Conservation (phyloP, 306 rosid genomes). For the Castanea sativa region DNA sequence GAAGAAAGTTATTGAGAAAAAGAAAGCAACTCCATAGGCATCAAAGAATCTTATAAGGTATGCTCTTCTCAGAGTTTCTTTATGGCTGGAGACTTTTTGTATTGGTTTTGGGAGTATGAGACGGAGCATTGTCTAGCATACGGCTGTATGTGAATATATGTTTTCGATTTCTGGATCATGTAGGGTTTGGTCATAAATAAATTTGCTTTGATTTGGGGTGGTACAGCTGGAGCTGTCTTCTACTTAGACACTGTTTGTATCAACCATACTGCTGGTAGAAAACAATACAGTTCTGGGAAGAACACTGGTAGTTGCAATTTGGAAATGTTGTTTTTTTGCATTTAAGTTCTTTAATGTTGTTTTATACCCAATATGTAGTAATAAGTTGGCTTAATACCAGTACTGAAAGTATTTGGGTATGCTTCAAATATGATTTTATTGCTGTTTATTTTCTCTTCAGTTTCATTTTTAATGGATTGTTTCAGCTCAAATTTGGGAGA, state of each 20-base stretch:
- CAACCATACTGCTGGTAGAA: conserved; percentile 5
- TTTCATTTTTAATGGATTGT: not conserved
- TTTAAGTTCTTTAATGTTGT: not conserved
- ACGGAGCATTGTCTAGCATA: conserved; percentile 10
- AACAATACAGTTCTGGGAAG: not conserved
- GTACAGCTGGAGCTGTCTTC: not conserved
- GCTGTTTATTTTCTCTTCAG: not conserved
- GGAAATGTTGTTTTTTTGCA: not conserved
- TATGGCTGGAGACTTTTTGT: not conserved
- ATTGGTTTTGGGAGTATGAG: not conserved
- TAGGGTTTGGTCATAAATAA: not conserved
- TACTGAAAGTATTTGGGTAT: not conserved
- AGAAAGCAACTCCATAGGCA: conserved; percentile 3
- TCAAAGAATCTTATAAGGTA: not conserved
- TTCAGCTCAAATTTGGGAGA: not conserved
- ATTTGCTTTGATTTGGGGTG: not conserved
- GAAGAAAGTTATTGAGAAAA: not conserved
- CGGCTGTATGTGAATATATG: not conserved
- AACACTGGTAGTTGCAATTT: not conserved
- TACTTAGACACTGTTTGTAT: not conserved
- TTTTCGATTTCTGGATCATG: not conserved
- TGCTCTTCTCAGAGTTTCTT: not conserved
- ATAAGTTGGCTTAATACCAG: not conserved
- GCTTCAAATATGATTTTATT: not conserved
- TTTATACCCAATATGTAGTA: not conserved